Base-by-base conservation (phyloP, 2,329 filamentous ascomycete species). In the Ciborinia camelliae region DNA sequence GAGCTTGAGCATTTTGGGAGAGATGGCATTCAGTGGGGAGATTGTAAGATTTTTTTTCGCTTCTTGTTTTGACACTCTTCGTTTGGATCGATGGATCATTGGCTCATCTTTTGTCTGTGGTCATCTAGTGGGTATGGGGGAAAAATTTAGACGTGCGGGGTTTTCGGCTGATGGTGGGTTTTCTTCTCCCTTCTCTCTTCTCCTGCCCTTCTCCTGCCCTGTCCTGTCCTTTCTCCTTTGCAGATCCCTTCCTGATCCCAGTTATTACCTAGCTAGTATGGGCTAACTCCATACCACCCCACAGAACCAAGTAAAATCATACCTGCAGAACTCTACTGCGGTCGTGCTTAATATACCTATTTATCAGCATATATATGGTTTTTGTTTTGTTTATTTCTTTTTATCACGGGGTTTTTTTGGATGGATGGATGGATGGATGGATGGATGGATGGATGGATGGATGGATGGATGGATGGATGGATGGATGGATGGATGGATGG, bases 41-140 rank as follows among this genome's bases (percentile, higher is more conserved):
- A 70, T 67, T 60, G 67, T 69, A 57, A 45, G 67, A 63, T 48
- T 20, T 47, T 5, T 20, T 37, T 10, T 32, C 7, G n/a, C 3
- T 37, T 15, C 23, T 35, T 2, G 9, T 37, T 41, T 15, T 14
- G 18, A 1, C n/a, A 23, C n/a, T 37, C 2, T 12, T 1, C 18
- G 3, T 30, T n/a, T 15, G 23, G 7, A 23, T 4, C 4, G 20
- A 9, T 12, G 15, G 30, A 20, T 35, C 4, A 5, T 5, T 26
- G 12, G 47, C 39, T 54, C 32, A 64, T 45, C 6, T 3, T 5
- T 45, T 10, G 10, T 28, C 2, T 18, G 8, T 18, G 20, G 10
- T n/a, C n/a, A n/a, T n/a, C n/a, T 53, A 68, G 67, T 70, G 63
- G 69, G 65, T 10, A 69, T 65, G 67, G 68, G 69, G 10, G 55